phyloP scores from a whole-genome alignment of 768 basidiomycete genomes.

The Podaxis sp. region DNA sequence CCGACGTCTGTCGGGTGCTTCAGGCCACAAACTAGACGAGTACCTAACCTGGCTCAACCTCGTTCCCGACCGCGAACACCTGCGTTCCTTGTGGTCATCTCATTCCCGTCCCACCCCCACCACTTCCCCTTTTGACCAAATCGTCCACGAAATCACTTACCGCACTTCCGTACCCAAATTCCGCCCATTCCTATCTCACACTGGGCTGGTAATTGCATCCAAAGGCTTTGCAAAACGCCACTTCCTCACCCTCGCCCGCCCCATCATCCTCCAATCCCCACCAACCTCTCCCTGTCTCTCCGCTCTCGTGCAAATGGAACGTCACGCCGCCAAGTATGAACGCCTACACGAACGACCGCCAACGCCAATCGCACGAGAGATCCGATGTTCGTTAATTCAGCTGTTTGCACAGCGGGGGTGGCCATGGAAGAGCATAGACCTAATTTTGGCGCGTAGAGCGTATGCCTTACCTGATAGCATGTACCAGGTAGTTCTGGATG shows the following conservation, averaged over 20 bases:
- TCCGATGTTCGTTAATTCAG: slow-evolving; percentile 4
- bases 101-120: not conserved
- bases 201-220: not conserved
- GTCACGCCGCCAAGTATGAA: not conserved
- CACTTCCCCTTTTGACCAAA: not conserved
- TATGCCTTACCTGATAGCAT: not conserved
- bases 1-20: not conserved
- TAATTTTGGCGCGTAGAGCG: not conserved
- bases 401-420: slow-evolving; percentile 1
- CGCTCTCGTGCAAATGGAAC: not conserved
- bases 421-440: not conserved
- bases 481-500: not conserved
- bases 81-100: not conserved
- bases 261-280: not conserved
- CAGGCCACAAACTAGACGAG: not conserved
- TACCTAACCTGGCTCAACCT: slow-evolving; percentile 6
- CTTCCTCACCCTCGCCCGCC: slow-evolving; percentile 4
- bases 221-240: slow-evolving; percentile 6
- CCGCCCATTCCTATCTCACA: not conserved
- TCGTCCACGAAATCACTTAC: slow-evolving; percentile 1
- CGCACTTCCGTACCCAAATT: not conserved
- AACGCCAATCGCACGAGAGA: not conserved
- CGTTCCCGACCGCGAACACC: not conserved
- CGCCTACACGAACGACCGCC: not conserved
- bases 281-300: not conserved